These are phyloP conservation scores for Trametes cingulata DNA, from an alignment of 768 basidiomycete genomes.

Conservation along the genomic window DNA sequence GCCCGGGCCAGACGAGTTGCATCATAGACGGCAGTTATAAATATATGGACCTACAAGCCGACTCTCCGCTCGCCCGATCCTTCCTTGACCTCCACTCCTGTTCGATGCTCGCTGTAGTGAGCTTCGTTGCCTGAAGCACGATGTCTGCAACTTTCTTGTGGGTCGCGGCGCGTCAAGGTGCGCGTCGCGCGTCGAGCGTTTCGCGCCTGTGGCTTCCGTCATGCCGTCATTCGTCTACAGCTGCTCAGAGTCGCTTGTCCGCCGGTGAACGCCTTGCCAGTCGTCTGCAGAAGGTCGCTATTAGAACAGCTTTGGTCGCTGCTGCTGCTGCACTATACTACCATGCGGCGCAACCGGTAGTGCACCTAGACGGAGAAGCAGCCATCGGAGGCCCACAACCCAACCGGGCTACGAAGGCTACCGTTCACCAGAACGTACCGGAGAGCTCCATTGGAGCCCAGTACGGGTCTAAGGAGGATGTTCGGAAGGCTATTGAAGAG, in stretches of 20 bases:
- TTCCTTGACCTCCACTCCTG: background rate
- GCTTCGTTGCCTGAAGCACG: too few relatives aligned
- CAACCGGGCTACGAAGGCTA: constrained; percentile 8
- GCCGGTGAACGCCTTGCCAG: background rate
- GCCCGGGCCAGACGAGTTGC: background rate
- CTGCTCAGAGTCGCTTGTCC: background rate
- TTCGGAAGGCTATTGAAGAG: constrained; percentile 54
- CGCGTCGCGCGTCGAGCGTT: background rate
- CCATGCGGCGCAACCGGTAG: background rate
- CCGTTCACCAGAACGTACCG: background rate
- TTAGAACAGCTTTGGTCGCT: background rate
- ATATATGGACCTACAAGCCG: too few relatives aligned
- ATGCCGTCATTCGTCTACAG: background rate
- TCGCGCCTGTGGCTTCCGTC: constrained; percentile 1
- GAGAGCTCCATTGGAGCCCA: constrained; percentile 14
- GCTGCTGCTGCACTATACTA: background rate
- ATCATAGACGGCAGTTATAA: background rate
- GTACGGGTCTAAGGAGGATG: constrained; percentile 51
- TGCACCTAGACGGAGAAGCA: constrained; percentile 14
- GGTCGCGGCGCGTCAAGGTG: background rate
- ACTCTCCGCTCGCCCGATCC: background rate
- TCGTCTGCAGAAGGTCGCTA: background rate
- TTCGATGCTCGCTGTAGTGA: background rate
- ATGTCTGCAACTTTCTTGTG: background rate
- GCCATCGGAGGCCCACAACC: constrained; percentile 2